Evolutionary conservation across 768 basidiomycete species (phyloP), one percentile per base, ranked within the genome.

Genomic region (Leucocoprinus sp.): DNA sequence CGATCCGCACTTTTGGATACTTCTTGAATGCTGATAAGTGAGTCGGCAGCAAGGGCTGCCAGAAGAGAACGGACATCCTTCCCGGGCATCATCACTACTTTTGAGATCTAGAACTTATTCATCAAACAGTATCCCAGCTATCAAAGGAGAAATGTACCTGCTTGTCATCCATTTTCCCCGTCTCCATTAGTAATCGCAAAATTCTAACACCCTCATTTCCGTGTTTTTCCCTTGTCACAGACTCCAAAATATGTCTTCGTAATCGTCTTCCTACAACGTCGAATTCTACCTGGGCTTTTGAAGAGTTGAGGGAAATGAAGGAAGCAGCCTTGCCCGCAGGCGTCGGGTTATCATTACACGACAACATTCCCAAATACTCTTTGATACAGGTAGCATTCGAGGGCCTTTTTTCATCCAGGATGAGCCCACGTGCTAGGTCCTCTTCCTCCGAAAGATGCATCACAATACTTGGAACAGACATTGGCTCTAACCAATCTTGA

Each of bases 121-220:
- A 34, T 35, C 31, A 50, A 21, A 37, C 35, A 18, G 14, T 31
- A 46, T 18, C 11, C 8, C 14, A 8, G 27, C 27, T 35, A 27
- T 24, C 29, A 26, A 36, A 12, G 29, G 14, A n/a, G n/a, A 24
- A 23, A 52, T 75, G 49, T 43, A 90, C 93, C 64, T 92, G 89
- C 59, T 93, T 92, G 64, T 96, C 95, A 52, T 93, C 90, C 74
- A 93, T 82, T 63, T 96, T 96, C 5, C 90, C 92, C 4, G 80
- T 81, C 47, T 84, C 80, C 43, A 88, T 58, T 26, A 97, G 63
- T 18, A 95, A 65, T 37, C 84, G 75, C 43, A 97, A 61, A 36
- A 97, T 82, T 43, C 93, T 73, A 4, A 93, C 82, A 19, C 85
- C 92, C 31, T 84, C 81, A 12, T 78, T 70, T 5, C 93, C 93